Base-by-base conservation (phyloP, 2,329 filamentous ascomycete genomes). In the Akanthomyces lecanii region DNA sequence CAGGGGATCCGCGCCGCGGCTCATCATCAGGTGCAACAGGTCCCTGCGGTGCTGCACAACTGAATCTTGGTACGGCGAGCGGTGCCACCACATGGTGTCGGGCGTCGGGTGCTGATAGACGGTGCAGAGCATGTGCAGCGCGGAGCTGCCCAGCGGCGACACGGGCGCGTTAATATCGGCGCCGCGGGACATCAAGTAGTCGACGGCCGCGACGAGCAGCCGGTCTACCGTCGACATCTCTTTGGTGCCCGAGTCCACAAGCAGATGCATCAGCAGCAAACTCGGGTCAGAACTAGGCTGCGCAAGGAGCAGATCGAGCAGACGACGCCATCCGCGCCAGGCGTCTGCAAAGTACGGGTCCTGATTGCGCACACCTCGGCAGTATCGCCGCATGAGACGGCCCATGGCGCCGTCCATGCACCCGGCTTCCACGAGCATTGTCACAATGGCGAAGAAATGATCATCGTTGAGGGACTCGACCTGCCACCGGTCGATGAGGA, bases 311-410 rank as follows among this genome's bases (percentile, higher is more conserved):
- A 61, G 40, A 28, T 61, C 58, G 4, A 61, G 4, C 18, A 61
- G 58, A 7, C 48, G 38, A 6, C 48, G 47, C 58, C 58, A 61
- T 18, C 58, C 58, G 23, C 45, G 28, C 58, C 58, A 61, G 14
- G 48, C 47, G 5, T 48, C 8, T 2, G 14, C 38, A 25, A 61
- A 61, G 48, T 40, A 53, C n/a, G 48, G 58, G 23, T 61, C 58
- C 2, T 40, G 38, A 48, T 61, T 61, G 58, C 48, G 48, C 12
- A 50, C 28, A 18, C 58, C 58, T 3, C 48, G 58, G 28, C 58
- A 61, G 48, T 61, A 61, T 16, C 58, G 58, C n/a, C 48, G 48
- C 58, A 61, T 61, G 25, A 61, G 28, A 25, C 58, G 58, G n/a
- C 58, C 58, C 38, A 25, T 36, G 25, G 48, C 58, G 23, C 48